These are phyloP conservation scores for Prunus mongolica DNA, from an alignment of 306 rosid species.

Conservation along the genomic window DNA sequence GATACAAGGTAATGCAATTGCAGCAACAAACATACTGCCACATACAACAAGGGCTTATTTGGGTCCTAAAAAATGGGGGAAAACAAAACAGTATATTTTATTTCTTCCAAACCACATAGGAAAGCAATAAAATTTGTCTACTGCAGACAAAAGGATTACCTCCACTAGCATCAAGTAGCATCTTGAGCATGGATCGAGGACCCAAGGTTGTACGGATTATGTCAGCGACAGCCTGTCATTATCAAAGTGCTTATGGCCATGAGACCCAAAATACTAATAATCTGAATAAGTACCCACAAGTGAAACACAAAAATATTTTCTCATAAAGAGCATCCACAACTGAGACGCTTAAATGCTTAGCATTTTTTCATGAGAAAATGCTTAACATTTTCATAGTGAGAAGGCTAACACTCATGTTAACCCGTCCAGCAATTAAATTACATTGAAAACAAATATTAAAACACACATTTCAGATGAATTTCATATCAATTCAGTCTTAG, in stretches of 20 bases:
- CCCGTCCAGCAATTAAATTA: neutral
- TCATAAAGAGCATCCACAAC: neutral
- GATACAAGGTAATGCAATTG: neutral
- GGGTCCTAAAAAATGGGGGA: neutral
- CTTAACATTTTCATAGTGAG: neutral
- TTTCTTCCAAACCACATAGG: neutral
- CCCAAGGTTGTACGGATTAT: slow-evolving; percentile 92
- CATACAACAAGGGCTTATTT: neutral
- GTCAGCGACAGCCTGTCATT: slow-evolving; percentile 82
- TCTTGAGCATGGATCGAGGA: slow-evolving; percentile 94
- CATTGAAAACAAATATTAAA: neutral
- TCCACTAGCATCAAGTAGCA: slow-evolving; percentile 81
- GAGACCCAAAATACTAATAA: neutral
- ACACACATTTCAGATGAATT: neutral
- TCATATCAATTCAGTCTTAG: neutral
- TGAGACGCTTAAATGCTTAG: neutral
- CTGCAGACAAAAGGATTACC: slow-evolving; percentile 33
- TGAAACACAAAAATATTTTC: neutral
- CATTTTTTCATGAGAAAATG: neutral
- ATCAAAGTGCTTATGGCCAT: neutral
- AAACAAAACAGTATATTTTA: neutral
- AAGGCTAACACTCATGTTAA: neutral
- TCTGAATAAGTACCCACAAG: neutral
- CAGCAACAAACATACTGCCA: neutral
- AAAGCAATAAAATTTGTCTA: neutral